Base-by-base conservation (phyloP, 1,284 basidiomycete species). In the Mrakiaceae sp. region DNA sequence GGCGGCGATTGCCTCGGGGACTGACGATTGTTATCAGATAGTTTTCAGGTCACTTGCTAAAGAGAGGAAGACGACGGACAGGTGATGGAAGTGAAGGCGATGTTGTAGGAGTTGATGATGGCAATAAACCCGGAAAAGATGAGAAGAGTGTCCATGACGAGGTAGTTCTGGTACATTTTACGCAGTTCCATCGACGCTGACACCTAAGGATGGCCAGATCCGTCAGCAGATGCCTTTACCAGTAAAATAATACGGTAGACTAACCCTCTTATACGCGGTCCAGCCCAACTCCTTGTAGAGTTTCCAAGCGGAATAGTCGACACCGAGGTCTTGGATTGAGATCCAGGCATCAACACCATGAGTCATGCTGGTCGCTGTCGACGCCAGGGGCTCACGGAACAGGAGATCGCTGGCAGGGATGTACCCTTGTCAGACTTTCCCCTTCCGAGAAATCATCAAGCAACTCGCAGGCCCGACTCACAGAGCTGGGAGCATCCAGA, bases 211-310 rank as follows among this genome's bases (percentile, higher is more conserved):
- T 5, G 27, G 12, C 8, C 10, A 46, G 14, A 16, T n/a, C 5
- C 42, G n/a, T 16, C 2, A 27, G n/a, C n/a, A 52, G 27, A 27
- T 27, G 27, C 27, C 27, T 27, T 27, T 27, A 27, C 27, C 27
- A 27, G 27, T 27, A 27, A 27, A 27, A 27, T 27, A 12, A 56
- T 40, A 56, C 5, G 2, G 7, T 11, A 6, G 10, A 4, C 43
- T 58, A 6, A 58, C 56, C 42, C 46, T 51, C n/a, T 49, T 48
- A 16, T 52, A 60, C 40, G 47, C 59, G 2, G 46, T 42, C 59
- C 59, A 60, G 8, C 59, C 59, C 4, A 60, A 39, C 50, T 60
- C n/a, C 50, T 60, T 60, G 59, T 60, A 60, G 39, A 60, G 50
- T 7, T 39, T 39, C 59, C 59, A 60, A 2, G 59, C 59, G 11